Conservation (phyloP, 2,329 filamentous ascomycete species). For the Aspergillus sp. region DNA sequence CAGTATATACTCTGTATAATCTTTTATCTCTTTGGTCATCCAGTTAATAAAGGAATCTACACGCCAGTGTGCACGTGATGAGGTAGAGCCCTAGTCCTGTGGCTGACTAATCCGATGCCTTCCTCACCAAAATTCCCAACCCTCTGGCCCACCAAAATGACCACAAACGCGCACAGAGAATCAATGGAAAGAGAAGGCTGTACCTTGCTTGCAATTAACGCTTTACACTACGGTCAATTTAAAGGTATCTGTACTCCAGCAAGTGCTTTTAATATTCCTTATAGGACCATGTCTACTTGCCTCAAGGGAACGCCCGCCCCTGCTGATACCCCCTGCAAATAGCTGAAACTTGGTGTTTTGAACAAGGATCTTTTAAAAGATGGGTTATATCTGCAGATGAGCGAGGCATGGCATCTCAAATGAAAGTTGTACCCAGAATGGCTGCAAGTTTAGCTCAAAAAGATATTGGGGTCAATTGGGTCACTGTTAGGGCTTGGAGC, state of each 20-base stretch:
- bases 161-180: neutral
- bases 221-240: neutral
- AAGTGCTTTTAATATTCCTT: neutral
- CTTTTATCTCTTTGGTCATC: no score
- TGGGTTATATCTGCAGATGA: neutral
- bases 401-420: neutral
- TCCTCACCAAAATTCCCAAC: no score
- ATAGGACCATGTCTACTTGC: neutral
- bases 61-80: no score
- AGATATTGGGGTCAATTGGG: no score
- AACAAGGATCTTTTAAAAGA: neutral
- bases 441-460: no score
- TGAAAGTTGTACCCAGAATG: no score
- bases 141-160: neutral
- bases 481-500: no score
- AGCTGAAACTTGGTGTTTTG: neutral
- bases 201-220: neutral
- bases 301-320: neutral
- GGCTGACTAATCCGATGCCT: no score
- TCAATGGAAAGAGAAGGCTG: neutral
- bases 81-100: no score
- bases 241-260: neutral
- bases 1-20: no score
- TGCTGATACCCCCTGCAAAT: neutral
- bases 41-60: no score